Evolutionary conservation across 2,329 filamentous ascomycete species (phyloP).

Genomic region (Trichoderma asperellum): DNA sequence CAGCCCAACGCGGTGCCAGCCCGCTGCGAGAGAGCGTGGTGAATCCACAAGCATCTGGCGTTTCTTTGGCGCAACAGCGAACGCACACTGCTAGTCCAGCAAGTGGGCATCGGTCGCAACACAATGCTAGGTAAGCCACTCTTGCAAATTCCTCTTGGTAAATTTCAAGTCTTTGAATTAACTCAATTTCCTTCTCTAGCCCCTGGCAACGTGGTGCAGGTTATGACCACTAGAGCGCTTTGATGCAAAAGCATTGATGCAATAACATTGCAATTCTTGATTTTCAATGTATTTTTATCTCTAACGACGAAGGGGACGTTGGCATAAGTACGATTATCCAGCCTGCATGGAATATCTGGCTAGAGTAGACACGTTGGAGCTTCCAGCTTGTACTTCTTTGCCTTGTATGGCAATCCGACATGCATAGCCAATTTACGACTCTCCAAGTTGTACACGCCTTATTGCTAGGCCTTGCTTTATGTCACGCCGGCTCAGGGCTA

Average conservation of each 20-base stretch:
- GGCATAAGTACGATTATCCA: neutral
- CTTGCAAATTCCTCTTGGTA: neutral
- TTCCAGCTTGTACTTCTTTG: neutral
- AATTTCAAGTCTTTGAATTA: neutral
- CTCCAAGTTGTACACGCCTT: neutral
- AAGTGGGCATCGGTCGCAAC: slow-evolving; percentile 43
- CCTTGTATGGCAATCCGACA: neutral
- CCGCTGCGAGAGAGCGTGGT: slow-evolving; percentile 44
- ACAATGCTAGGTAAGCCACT: slow-evolving; percentile 45
- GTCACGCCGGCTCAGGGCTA: neutral
- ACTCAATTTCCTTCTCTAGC: slow-evolving; percentile 38
- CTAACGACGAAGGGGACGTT: neutral
- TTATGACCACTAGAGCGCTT: slow-evolving; percentile 43
- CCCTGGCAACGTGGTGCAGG: slow-evolving; percentile 53
- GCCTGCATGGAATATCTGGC: neutral
- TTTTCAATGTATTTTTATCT: neutral
- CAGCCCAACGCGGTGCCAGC: slow-evolving; percentile 44
- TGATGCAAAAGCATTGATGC: neutral
- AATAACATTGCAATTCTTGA: neutral
- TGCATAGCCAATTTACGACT: neutral
- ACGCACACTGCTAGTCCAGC: slow-evolving; percentile 43
- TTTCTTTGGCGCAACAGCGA: slow-evolving; percentile 37
- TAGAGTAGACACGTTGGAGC: neutral
- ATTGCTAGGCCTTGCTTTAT: neutral
- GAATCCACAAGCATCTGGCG: slow-evolving; percentile 39